Percentiles rank a stretch among this genome's conserved stretches.
Evolutionary conservation across 768 basidiomycete genomes (phyloP).

Genomic region (Hypholoma sublateritium): DNA sequence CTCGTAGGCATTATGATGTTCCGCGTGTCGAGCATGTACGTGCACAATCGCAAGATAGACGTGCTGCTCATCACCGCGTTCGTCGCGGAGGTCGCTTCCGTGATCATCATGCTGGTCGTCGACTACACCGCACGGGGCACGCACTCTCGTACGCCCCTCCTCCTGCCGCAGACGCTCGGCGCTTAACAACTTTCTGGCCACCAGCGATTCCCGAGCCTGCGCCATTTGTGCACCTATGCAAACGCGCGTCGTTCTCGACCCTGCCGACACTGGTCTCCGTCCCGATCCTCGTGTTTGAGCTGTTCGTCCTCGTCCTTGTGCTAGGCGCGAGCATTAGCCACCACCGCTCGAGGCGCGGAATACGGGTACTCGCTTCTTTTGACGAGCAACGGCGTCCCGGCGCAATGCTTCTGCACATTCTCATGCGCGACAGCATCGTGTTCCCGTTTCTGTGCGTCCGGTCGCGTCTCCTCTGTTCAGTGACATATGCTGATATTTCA

Average conservation of each 20-base stretch:
- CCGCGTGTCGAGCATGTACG: conserved; percentile 14
- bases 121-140: not conserved
- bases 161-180: not conserved
- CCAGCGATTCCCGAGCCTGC: conserved; percentile 11
- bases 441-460: conserved; percentile 14
- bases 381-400: not conserved
- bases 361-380: not conserved
- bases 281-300: conserved; percentile 9
- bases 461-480: not conserved
- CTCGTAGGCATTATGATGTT: conserved; percentile 12
- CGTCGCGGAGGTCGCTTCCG: conserved; percentile 1
- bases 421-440: conserved; percentile 15
- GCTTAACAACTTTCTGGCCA: not conserved
- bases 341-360: not conserved
- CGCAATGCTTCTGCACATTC: conserved; percentile 10
- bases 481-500: not conserved
- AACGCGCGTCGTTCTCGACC: conserved; percentile 5
- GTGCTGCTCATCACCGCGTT: conserved; percentile 6
- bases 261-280: conserved; percentile 8
- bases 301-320: conserved; percentile 6
- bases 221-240: conserved; percentile 10
- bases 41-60: conserved; percentile 10
- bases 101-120: conserved; percentile 7
- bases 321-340: conserved; percentile 5
- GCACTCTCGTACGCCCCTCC: not conserved